A percentile compares a stretch with the other conserved stretches of the same genome.
Evolutionary conservation across 2,329 filamentous ascomycete species (phyloP).

Genomic region (Ascochyta viciae-villosae): DNA sequence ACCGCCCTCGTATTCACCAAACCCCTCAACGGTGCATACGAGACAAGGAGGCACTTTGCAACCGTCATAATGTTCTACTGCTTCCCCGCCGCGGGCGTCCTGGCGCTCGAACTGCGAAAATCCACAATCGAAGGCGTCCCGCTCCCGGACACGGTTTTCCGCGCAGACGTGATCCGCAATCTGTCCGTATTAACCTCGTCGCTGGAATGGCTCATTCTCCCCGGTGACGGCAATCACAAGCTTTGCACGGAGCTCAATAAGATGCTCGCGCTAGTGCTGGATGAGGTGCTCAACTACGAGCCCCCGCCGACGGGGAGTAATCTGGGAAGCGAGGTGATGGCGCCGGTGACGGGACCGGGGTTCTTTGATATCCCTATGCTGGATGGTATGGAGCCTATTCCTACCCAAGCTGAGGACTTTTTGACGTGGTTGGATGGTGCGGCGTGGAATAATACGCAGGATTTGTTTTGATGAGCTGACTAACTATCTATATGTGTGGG

Average conservation of each 20-base stretch:
- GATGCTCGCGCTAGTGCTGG: conserved; percentile 44
- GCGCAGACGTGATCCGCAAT: conserved; percentile 47
- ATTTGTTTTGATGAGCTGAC: conserved; percentile 17
- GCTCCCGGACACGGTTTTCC: conserved; percentile 38
- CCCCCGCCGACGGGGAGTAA: conserved; percentile 30
- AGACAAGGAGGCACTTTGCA: conserved; percentile 41
- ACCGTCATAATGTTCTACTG: conserved; percentile 47
- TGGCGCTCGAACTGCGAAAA: conserved; percentile 43
- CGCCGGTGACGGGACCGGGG: conserved; percentile 27
- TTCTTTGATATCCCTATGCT: conserved; percentile 47
- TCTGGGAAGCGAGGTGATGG: conserved; percentile 16
- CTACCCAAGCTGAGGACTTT: conserved; percentile 45
- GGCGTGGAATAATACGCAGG: conserved; percentile 43
- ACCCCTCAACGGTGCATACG: conserved; percentile 39
- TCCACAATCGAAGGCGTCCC: conserved; percentile 44
- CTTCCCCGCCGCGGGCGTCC: conserved; percentile 44
- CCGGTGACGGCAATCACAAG: conserved; percentile 45
- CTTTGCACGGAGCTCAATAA: conserved; percentile 48
- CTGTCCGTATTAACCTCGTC: conserved; percentile 46
- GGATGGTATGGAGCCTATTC: conserved; percentile 47
- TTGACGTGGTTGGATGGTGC: conserved; percentile 47
- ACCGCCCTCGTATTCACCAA: conserved; percentile 43
- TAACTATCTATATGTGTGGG: too few species aligned
- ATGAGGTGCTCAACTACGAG: conserved; percentile 48
- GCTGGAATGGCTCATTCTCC: conserved; percentile 44